Base-by-base conservation (phyloP, 805 yeast genomes). In the Saturnispora hagleri region DNA sequence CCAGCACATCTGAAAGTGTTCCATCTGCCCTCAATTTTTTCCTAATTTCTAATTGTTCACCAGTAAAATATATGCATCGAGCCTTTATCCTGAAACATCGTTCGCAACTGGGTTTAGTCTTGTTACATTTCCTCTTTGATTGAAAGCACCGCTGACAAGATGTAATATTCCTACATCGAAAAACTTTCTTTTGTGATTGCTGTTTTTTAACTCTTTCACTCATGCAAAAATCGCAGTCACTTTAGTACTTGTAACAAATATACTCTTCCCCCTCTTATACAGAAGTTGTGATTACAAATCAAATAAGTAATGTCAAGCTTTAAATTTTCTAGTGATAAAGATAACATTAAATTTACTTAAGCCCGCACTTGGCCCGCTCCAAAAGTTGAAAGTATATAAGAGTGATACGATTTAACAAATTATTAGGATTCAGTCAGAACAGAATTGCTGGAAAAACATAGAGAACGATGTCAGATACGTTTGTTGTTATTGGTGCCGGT, bases 401-500 rank as follows among this genome's bases (percentile, higher is more conserved):
- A 10, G 22, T 40, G 24, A 7, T 34, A 33, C 20, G n/a, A 28
- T 5, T 15, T 12, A 12, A 10, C 13, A 20, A 34, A 34, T 34
- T 20, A 34, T 20, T 8, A 6, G 18, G 12, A 10, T 7, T 20
- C 22, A 10, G n/a, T 31, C 5, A 22, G 12, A 40, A 20, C 15
- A 10, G 7, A 17, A 22, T 8, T 9, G 6, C 20, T 8, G 9
- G 8, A 22, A 20, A 8, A 20, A 22, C 15, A 40, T 8, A 18
- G 2, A 26, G 10, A 6, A 15, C 31, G 10, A 42, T 42, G 45
- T 20, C 43, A 5, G 43, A 43, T n/a, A 33, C 34, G 10, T 17
- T 51, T 50, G 66, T 62, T 42, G 57, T 65, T 27, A 42, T 62
- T 35, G 81, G 89, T 5, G 72, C 86, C 3, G 89, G 89, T 17